Evolutionary conservation across 495 filamentous ascomycete genomes (phyloP).

Genomic region (Viridothelium virens): DNA sequence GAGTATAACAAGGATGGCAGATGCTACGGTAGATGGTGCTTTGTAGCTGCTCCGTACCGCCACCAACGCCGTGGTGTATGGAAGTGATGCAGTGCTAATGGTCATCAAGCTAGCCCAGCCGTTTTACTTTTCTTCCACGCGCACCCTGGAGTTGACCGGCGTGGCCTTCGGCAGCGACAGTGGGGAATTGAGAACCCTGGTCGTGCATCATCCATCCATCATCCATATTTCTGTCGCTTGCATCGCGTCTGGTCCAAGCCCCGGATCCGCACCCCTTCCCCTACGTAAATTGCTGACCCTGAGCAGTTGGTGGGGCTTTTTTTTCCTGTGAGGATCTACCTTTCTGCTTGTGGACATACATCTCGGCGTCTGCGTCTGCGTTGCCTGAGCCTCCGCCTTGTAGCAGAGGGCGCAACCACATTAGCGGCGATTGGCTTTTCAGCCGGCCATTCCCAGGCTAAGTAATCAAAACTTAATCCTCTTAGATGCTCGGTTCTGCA

Average conservation of each 20-base stretch:
- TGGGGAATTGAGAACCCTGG: slow-evolving; percentile 1
- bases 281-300: slow-evolving; percentile 13
- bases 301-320: slow-evolving; percentile 9
- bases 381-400: slow-evolving; percentile 8
- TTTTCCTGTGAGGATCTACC: slow-evolving; percentile 10
- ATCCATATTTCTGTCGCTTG: background rate
- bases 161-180: background rate
- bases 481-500: slow-evolving; percentile 4
- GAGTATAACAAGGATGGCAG: background rate
- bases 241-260: background rate
- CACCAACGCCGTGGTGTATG: slow-evolving; percentile 5
- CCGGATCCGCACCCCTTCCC: slow-evolving; percentile 4
- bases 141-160: background rate
- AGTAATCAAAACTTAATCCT: slow-evolving; percentile 8
- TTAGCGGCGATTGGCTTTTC: slow-evolving; percentile 10
- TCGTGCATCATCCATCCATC: slow-evolving; percentile 1
- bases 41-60: slow-evolving; percentile 2
- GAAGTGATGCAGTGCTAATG: slow-evolving; percentile 10
- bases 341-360: slow-evolving; percentile 1
- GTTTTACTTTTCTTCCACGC: slow-evolving; percentile 5
- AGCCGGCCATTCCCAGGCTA: slow-evolving; percentile 4
- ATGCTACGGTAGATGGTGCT: slow-evolving; percentile 7
- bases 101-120: background rate
- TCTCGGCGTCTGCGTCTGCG: slow-evolving; percentile 1
- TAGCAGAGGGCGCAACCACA: slow-evolving; percentile 1